Evolutionary conservation across 2,329 filamentous ascomycete genomes (phyloP).

Genomic region (Akanthomyces uredinophilus): DNA sequence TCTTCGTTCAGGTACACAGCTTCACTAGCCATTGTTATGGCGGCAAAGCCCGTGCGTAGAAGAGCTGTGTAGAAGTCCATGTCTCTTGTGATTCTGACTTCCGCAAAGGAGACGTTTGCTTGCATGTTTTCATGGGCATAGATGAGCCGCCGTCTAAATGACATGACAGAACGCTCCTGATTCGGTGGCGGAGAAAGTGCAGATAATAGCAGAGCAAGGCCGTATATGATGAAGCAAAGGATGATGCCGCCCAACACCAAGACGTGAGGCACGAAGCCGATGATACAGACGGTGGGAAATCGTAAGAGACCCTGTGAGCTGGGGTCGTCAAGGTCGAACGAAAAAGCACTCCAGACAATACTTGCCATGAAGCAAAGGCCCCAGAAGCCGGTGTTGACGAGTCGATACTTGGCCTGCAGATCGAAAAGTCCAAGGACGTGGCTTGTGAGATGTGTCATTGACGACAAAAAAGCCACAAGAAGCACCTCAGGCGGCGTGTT

Average conservation of each 20-base stretch:
- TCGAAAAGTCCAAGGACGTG: conserved; percentile 77
- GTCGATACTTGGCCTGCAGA: conserved; percentile 71
- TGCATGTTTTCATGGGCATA: conserved; percentile 85
- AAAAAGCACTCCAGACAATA: conserved; percentile 70
- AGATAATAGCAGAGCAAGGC: conserved; percentile 68
- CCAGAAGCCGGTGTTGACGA: conserved; percentile 86
- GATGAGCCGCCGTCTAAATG: conserved; percentile 55
- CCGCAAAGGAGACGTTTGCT: conserved; percentile 78
- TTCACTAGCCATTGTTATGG: conserved; percentile 89
- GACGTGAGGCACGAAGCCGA: conserved; percentile 93
- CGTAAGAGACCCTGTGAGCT: conserved; percentile 64
- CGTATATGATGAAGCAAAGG: conserved; percentile 72
- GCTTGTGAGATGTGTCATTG: conserved; percentile 81
- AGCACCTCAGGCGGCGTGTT: conserved; percentile 89
- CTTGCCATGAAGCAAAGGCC: conserved; percentile 83
- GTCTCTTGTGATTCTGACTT: conserved; percentile 72
- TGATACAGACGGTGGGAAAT: conserved; percentile 90
- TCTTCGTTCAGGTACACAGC: conserved; percentile 95
- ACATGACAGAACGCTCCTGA: conserved; percentile 27
- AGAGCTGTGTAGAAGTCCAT: conserved; percentile 96
- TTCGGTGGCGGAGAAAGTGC: conserved; percentile 39
- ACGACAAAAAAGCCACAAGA: conserved; percentile 79
- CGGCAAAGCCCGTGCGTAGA: conserved; percentile 77
- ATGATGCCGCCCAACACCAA: conserved; percentile 75
- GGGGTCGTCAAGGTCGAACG: conserved; percentile 57